Conservation (phyloP, 2,329 filamentous ascomycete species). For the Xylariaceae sp. region DNA sequence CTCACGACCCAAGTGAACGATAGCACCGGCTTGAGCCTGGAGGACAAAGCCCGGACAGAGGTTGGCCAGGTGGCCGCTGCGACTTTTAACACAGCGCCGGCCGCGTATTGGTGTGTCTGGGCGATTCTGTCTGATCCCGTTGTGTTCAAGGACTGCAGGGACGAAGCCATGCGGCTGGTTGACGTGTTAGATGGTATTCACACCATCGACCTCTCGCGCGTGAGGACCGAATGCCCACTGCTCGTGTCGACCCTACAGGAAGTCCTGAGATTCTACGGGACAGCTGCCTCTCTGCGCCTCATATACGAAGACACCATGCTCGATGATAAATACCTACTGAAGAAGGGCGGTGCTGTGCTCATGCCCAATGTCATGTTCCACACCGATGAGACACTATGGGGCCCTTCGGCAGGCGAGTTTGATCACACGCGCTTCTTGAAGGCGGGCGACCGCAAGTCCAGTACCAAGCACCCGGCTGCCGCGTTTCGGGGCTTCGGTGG, state of each 20-base stretch:
- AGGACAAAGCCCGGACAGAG: slow-evolving; percentile 10
- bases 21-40: slow-evolving; percentile 1
- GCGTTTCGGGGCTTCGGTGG: slow-evolving; percentile 12
- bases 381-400: slow-evolving; percentile 13
- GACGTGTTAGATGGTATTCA: background rate
- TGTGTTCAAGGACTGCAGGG: slow-evolving; percentile 7
- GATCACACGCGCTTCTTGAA: slow-evolving; percentile 12
- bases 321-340: slow-evolving; percentile 19
- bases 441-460: slow-evolving; percentile 1
- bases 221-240: slow-evolving; percentile 13
- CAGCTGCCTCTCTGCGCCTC: slow-evolving; percentile 8
- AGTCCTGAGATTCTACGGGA: slow-evolving; percentile 16
- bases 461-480: slow-evolving; percentile 3
- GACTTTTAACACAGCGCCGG: slow-evolving; percentile 12
- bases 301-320: slow-evolving; percentile 18
- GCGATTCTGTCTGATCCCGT: slow-evolving; percentile 10
- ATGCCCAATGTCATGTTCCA: slow-evolving; percentile 17
- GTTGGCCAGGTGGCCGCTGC: slow-evolving; percentile 11
- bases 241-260: slow-evolving; percentile 20
- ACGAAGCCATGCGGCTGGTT: slow-evolving; percentile 7
- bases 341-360: slow-evolving; percentile 19
- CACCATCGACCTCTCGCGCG: slow-evolving; percentile 10
- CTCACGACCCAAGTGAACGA: slow-evolving; percentile 11
- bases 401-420: slow-evolving; percentile 7
- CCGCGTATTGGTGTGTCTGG: slow-evolving; percentile 11